phyloP scores from a whole-genome alignment of 192 early-diverging fungal species.

The Dissophora globulifera region DNA sequence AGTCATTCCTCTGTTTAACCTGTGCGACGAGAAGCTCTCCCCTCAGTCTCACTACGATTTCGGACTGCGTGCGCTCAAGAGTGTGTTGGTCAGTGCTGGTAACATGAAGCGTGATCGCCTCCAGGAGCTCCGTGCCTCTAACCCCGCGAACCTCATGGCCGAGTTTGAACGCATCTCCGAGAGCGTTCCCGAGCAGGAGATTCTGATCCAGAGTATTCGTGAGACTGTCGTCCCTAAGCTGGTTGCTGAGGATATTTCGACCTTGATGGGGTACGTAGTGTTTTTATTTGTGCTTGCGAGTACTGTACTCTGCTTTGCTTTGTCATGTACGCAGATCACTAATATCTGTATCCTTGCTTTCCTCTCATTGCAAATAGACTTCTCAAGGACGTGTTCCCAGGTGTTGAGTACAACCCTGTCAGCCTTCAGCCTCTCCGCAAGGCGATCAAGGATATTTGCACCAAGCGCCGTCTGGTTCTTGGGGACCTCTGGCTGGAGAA shows the following conservation, averaged over 20 bases:
- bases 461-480: slow-evolving; percentile 75
- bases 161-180: slow-evolving; percentile 70
- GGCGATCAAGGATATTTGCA: slow-evolving; percentile 81
- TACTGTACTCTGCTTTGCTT: slow-evolving; percentile 4
- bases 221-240: slow-evolving; percentile 99
- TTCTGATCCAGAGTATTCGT: slow-evolving; percentile 95
- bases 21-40: slow-evolving; percentile 94
- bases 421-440: slow-evolving; percentile 78
- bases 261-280: slow-evolving; percentile 73
- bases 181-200: slow-evolving; percentile 83
- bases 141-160: slow-evolving; percentile 49
- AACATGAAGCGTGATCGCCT: slow-evolving; percentile 93
- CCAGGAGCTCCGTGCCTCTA: slow-evolving; percentile 56
- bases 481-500: slow-evolving; percentile 94
- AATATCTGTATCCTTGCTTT: no score
- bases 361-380: no score
- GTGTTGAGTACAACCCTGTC: slow-evolving; percentile 83
- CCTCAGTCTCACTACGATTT: slow-evolving; percentile 99
- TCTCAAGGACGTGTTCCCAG: slow-evolving; percentile 94
- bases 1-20: slow-evolving; percentile 96
- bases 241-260: slow-evolving; percentile 93
- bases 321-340: no score
- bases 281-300: not conserved
- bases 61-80: slow-evolving; percentile 97
- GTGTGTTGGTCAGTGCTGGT: slow-evolving; percentile 99